Percentiles rank a stretch among this genome's conserved stretches.
phyloP scores from a whole-genome alignment of 768 basidiomycete species.

The Collybia sp. region DNA sequence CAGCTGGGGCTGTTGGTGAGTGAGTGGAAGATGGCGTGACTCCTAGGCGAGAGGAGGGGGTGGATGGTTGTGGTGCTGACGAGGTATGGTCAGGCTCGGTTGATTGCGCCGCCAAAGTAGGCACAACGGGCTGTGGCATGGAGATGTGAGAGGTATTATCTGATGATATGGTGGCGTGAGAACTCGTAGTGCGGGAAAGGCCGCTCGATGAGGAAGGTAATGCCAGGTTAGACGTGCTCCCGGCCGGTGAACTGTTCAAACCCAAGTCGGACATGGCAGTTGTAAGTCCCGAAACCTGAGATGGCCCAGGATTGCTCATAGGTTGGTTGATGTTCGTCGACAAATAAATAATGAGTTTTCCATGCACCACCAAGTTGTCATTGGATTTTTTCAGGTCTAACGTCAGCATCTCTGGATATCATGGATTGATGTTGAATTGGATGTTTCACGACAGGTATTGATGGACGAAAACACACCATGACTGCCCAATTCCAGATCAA shows the following conservation, averaged over 20 bases:
- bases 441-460: no score
- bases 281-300: slow-evolving; percentile 57
- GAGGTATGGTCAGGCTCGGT: slow-evolving; percentile 18
- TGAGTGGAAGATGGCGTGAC: background rate
- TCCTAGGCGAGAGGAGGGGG: slow-evolving; percentile 20
- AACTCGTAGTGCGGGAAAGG: slow-evolving; percentile 63
- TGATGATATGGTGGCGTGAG: slow-evolving; percentile 45
- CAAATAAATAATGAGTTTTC: slow-evolving; percentile 94
- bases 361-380: slow-evolving; percentile 96
- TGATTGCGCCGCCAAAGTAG: slow-evolving; percentile 7
- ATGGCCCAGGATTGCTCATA: slow-evolving; percentile 79
- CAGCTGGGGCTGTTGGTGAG: slow-evolving; percentile 15
- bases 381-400: slow-evolving; percentile 98
- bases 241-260: slow-evolving; percentile 53
- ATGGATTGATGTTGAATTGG: no score
- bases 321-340: slow-evolving; percentile 87
- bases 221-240: slow-evolving; percentile 51
- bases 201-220: slow-evolving; percentile 36
- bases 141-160: slow-evolving; percentile 31
- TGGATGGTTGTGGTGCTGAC: slow-evolving; percentile 13
- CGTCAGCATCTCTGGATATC: slow-evolving; percentile 83
- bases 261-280: slow-evolving; percentile 59
- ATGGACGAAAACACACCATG: slow-evolving; percentile 63
- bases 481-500: slow-evolving; percentile 89
- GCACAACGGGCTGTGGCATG: slow-evolving; percentile 16